Conservation (phyloP, 1,284 basidiomycete species). For the Ganoderma leucocontextum region DNA sequence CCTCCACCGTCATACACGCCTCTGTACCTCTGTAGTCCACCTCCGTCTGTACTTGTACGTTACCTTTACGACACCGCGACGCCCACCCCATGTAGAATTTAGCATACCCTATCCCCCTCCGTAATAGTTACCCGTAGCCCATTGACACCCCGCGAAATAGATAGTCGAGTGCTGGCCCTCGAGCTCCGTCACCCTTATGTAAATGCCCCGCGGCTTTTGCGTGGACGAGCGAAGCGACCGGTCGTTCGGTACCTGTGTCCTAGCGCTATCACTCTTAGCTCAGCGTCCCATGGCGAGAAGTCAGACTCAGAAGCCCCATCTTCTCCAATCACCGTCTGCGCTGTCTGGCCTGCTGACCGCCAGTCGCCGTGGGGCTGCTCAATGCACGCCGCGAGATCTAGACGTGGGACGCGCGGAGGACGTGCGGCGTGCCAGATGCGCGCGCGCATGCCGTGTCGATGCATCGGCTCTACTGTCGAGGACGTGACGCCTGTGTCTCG, state of each 20-base stretch:
- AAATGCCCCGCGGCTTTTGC: slow-evolving; percentile 7
- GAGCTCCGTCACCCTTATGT: not conserved
- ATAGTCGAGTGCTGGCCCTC: not conserved
- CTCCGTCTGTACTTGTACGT: not conserved
- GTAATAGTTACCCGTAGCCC: not conserved
- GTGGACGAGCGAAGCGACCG: slow-evolving; percentile 2
- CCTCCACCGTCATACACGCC: not conserved
- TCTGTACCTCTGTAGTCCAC: not conserved
- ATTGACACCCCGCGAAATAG: not conserved
- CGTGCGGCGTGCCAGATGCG: not conserved
- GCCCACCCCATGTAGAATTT: slow-evolving; percentile 4
- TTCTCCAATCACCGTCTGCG: not conserved
- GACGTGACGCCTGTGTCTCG: not conserved
- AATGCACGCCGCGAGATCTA: not conserved
- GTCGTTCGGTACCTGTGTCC: not conserved
- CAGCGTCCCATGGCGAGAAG: not conserved
- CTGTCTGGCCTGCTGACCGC: not conserved
- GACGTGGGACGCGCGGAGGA: slow-evolving; percentile 1
- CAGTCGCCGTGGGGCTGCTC: not conserved
- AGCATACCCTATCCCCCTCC: not conserved
- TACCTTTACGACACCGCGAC: slow-evolving; percentile 5
- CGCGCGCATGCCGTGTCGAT: not conserved
- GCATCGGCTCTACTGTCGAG: not conserved
- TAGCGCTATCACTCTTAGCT: not conserved
- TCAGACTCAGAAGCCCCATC: not conserved